Evolutionary conservation across 2,329 filamentous ascomycete genomes (phyloP), one percentile per base, ranked within the genome.

Genomic region (Fusarium kyushuense): DNA sequence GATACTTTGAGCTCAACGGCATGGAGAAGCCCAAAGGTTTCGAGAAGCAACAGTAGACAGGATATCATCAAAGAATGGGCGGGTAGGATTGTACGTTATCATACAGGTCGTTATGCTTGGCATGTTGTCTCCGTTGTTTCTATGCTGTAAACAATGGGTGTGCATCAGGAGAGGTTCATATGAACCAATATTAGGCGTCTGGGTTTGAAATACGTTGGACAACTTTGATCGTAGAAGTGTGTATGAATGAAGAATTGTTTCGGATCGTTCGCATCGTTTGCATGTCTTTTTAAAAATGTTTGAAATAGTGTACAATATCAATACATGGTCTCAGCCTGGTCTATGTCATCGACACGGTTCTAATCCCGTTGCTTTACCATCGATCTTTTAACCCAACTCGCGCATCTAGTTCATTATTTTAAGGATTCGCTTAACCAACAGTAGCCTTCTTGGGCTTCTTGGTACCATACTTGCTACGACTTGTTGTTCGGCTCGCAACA

Each of bases 401-500:
- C 46, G 35, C 25, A 35, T 46, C 27, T 48, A 30, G 11, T 9
- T 29, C 41, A 21, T 41, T 47, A 32, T 51, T 48, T 27, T 45
- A 38, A 51, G 27, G n/a, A 25, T 23, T 40, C 7, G 25, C 41
- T 64, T 74, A 83, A 66, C 85, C 83, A 36, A 88, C 83, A 0
- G 85, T 85, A 23, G 90, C 89, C 79, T 89, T 89, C 90, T 98
- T 98, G 1, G 96, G 95, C 84, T 97, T 98, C 90, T 99, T 99
- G 49, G 96, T 97, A 64, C 96, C 96, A 78, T 97, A 99, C 82
- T 99, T 99, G 76, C 94, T 97, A 75, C 96, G 87, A 79, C 92
- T 93, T 23, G 90, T 92, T 75, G 91, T 87, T 72, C 96, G 87
- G 79, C 89, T 96, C 23, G 89, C 90, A 70, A 99, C 96, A 84